Percentiles rank a stretch among this genome's conserved stretches.
Conservation (phyloP, 2,329 filamentous ascomycete genomes). For the Corynespora cassiicola region DNA sequence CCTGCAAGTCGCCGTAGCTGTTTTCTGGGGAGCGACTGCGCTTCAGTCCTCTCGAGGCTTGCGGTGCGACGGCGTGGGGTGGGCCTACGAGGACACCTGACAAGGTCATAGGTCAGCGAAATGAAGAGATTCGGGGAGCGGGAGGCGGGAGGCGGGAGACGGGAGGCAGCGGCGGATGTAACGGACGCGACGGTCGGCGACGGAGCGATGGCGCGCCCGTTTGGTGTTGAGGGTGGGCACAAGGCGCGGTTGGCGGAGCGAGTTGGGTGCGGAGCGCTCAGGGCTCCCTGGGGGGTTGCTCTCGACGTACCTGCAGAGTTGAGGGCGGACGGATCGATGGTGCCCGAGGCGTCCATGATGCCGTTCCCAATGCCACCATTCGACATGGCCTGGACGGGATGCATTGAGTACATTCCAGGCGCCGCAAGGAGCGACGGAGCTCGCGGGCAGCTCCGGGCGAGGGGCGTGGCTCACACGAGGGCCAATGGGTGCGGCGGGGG, state of each 20-base stretch:
- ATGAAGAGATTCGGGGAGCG: no score
- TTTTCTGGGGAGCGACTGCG: slow-evolving; percentile 50
- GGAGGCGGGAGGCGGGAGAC: slow-evolving; percentile 7
- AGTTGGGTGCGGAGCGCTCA: no score
- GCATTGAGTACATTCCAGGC: slow-evolving; percentile 50
- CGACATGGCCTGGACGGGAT: slow-evolving; percentile 45
- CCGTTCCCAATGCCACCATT: slow-evolving; percentile 48
- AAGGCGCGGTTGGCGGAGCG: slow-evolving; percentile 8
- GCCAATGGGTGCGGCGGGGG: slow-evolving; percentile 27
- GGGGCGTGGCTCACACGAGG: slow-evolving; percentile 17
- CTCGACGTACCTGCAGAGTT: slow-evolving; percentile 43
- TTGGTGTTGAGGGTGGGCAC: slow-evolving; percentile 17
- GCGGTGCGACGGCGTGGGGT: slow-evolving; percentile 38
- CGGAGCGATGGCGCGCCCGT: slow-evolving; percentile 10
- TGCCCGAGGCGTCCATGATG: slow-evolving; percentile 49
- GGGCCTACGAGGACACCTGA: slow-evolving; percentile 38
- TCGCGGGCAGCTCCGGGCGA: slow-evolving; percentile 30
- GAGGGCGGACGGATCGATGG: slow-evolving; percentile 50
- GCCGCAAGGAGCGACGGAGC: slow-evolving; percentile 41
- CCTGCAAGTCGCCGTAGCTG: slow-evolving; percentile 40
- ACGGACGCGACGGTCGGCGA: slow-evolving; percentile 27
- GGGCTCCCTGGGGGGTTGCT: slow-evolving; percentile 8
- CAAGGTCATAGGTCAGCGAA: slow-evolving; percentile 29
- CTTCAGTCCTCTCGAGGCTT: slow-evolving; percentile 46
- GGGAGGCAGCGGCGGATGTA: slow-evolving; percentile 40